phyloP scores from a whole-genome alignment of 352 stramenopile genomes.

The Pythium insidiosum region DNA sequence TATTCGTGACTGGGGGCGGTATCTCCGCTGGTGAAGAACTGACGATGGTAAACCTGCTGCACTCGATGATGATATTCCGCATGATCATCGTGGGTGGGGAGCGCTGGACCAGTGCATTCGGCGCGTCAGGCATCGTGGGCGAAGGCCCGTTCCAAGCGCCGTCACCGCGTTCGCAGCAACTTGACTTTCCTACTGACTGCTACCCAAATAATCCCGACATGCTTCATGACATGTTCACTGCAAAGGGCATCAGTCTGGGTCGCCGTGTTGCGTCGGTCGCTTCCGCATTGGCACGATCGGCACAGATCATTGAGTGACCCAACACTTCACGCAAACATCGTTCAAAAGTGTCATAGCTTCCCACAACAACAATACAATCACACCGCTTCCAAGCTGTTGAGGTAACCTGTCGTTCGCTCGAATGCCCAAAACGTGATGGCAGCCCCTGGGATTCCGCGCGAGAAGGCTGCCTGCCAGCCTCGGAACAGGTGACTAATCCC shows the following conservation, averaged over 20 bases:
- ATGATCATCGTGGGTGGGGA: conserved; percentile 82
- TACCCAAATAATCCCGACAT: conserved; percentile 45
- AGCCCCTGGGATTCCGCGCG: conserved; percentile 57
- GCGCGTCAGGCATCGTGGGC: conserved; percentile 68
- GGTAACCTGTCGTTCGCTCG: conserved; percentile 45
- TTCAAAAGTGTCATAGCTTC: too few relatives aligned
- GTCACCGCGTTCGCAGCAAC: conserved; percentile 6
- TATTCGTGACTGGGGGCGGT: conserved; percentile 79
- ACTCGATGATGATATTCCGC: conserved; percentile 85
- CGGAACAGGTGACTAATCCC: conserved; percentile 62
- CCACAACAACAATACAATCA: neutral
- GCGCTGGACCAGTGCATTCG: conserved; percentile 82
- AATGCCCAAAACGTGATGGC: conserved; percentile 81
- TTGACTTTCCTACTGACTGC: conserved; percentile 39
- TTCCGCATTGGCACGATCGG: conserved; percentile 3
- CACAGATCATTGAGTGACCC: too few relatives aligned
- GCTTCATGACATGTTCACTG: conserved; percentile 70
- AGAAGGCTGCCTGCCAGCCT: conserved; percentile 78
- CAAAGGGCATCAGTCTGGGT: conserved; percentile 74
- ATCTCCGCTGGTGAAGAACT: conserved; percentile 80
- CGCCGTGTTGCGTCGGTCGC: conserved; percentile 53
- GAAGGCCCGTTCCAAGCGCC: conserved; percentile 52
- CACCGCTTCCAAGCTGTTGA: conserved; percentile 27
- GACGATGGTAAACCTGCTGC: conserved; percentile 79
- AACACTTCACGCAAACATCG: too few relatives aligned